Evolutionary conservation across 2,329 filamentous ascomycete species (phyloP).

Genomic region (Microdochium paspali): DNA sequence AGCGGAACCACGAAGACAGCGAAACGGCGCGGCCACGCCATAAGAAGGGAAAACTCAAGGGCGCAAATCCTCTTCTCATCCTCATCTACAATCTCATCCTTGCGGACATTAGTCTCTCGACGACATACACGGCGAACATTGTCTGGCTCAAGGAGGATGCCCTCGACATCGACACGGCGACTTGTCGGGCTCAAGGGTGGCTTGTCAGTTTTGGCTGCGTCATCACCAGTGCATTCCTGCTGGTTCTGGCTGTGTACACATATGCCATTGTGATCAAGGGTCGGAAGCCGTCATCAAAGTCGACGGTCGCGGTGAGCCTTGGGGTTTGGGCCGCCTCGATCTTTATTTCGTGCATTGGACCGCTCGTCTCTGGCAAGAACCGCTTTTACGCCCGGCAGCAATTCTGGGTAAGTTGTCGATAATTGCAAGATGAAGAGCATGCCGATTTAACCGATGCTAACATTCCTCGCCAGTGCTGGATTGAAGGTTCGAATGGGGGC

Average conservation of each 20-base stretch:
- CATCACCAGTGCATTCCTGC: background rate
- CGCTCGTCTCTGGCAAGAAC: background rate
- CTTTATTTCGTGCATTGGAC: background rate
- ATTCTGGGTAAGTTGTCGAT: background rate
- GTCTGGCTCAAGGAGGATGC: background rate
- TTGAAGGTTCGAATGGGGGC: background rate
- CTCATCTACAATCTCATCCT: slow-evolving; percentile 1
- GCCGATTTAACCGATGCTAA: background rate
- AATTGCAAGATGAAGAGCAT: background rate
- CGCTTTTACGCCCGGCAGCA: background rate
- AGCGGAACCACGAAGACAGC: background rate
- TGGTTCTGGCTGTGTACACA: background rate
- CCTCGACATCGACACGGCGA: background rate
- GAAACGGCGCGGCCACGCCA: background rate
- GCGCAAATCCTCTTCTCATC: background rate
- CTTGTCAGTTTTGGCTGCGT: background rate
- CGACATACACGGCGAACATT: background rate
- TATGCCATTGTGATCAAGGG: background rate
- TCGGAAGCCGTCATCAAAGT: background rate
- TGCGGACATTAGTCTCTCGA: background rate
- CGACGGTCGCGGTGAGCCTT: background rate
- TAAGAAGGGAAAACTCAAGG: background rate
- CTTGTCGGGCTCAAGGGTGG: background rate
- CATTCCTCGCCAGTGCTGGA: background rate
- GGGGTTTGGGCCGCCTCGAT: background rate